Evolutionary conservation across 768 basidiomycete genomes (phyloP), one percentile per base, ranked within the genome.

Genomic region (Termitomyces sp.): DNA sequence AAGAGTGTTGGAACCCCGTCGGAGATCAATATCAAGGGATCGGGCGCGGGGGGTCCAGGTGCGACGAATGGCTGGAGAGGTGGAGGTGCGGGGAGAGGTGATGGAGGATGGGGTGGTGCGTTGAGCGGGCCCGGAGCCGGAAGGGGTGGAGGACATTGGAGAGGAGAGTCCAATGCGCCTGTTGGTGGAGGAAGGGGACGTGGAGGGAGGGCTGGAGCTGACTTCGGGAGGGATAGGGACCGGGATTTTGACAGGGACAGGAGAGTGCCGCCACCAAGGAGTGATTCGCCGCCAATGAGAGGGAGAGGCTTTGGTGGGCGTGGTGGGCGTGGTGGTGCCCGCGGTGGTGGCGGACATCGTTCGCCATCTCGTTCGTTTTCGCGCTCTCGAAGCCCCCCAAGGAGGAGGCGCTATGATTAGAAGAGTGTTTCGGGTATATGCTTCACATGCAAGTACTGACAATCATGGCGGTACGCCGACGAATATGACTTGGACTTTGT

Each of bases 131-230:
- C 73, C 45, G 69, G 72, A 20, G 64, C 66, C n/a, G 76, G 50
- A 43, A 72, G 82, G 10, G 82, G 85, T 46, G 83, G 84, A 42
- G 87, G 88, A 0, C 87, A 89, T 69, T 90, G 88, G 87, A 78
- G 90, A 44, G 90, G 88, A 0, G 85, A 79, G 16, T 87, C 88
- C 1, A 80, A 84, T 63, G 58, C 53, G 6, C 72, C 74, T 7
- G 69, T 72, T 35, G 75, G 51, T 6, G 49, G 75, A 20, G 54
- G 33, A 8, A 46, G 54, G 28, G 71, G 73, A 30, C 73, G 81
- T 2, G 76, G 80, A 4, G 77, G 77, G 6, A 69, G 73, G 18
- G 72, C 71, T 38, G 68, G 71, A 38, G 76, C 26, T 20, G 51
- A 75, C 38, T 64, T 66, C 54, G 69, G 65, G 45, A 54, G 70